Percentiles rank a stretch among this genome's conserved stretches.
Conservation (phyloP, 1,284 basidiomycete species). For the Heliocybe sulcata region DNA sequence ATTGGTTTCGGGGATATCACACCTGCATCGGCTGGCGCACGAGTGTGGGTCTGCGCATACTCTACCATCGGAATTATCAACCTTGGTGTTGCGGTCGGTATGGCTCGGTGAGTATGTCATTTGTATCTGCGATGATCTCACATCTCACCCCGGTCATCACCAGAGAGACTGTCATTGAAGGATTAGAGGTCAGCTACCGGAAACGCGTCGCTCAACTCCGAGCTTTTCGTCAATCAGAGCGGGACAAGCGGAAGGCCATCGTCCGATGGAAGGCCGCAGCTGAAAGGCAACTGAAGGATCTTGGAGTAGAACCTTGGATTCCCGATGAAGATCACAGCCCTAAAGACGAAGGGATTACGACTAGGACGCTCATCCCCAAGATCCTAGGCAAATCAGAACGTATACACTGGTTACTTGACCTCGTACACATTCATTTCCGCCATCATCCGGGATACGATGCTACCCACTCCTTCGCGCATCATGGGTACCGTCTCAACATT, state of each 20-base stretch:
- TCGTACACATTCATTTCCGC: conserved; percentile 7
- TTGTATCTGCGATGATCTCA: neutral
- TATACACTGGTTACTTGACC: neutral
- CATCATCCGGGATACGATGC: conserved; percentile 2
- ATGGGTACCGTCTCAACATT: conserved; percentile 50
- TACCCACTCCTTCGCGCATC: conserved; percentile 20
- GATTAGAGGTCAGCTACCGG: conserved; percentile 53
- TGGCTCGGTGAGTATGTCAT: conserved; percentile 18
- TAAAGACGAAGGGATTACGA: neutral
- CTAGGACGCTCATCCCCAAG: neutral
- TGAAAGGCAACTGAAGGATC: conserved; percentile 45
- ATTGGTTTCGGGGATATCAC: conserved; percentile 79
- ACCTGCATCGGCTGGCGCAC: conserved; percentile 39
- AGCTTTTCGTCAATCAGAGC: conserved; percentile 29
- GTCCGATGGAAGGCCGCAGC: conserved; percentile 50
- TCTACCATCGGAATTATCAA: conserved; percentile 53
- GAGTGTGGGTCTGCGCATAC: conserved; percentile 53
- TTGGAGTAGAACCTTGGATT: conserved; percentile 45
- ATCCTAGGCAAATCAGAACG: neutral
- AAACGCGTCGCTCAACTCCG: conserved; percentile 37
- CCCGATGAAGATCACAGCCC: conserved; percentile 4
- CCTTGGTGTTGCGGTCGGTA: conserved; percentile 57
- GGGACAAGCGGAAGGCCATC: conserved; percentile 31
- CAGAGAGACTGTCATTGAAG: conserved; percentile 69
- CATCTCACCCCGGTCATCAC: conserved; percentile 18